A percentile compares a stretch with the other conserved stretches of the same genome.
These are phyloP conservation scores for Sporothrix globosa DNA, from an alignment of 2,329 filamentous ascomycete species.

Conservation along the genomic window DNA sequence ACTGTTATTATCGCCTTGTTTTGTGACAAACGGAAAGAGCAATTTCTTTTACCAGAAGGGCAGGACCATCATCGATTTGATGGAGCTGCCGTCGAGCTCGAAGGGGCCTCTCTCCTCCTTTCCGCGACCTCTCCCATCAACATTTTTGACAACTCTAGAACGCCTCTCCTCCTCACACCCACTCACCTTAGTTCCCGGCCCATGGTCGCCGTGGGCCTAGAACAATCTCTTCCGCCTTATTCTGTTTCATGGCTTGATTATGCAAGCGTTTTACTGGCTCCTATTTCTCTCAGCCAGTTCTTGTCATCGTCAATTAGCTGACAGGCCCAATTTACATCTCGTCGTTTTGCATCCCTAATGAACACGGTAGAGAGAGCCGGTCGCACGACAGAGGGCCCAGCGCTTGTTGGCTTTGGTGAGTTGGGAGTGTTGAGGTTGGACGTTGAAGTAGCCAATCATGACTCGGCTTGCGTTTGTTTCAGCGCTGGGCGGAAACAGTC, in stretches of 20 bases:
- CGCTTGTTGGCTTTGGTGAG: conserved; percentile 18
- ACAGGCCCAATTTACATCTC: neutral
- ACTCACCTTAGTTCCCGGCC: neutral
- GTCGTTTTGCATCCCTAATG: conserved; percentile 1
- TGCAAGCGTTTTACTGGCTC: conserved; percentile 24
- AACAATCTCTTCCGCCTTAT: neutral
- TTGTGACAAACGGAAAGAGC: neutral
- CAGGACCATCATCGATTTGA: neutral
- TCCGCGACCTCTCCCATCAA: neutral
- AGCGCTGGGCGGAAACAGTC: conserved; percentile 33
- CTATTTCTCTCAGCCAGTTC: neutral
- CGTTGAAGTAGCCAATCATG: conserved; percentile 28
- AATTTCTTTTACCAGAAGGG: neutral
- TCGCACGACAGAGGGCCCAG: conserved; percentile 18
- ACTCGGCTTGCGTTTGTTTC: conserved; percentile 31
- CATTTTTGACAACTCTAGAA: neutral
- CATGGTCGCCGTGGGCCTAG: neutral
- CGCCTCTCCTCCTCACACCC: neutral
- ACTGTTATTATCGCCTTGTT: neutral
- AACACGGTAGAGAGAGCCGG: conserved; percentile 8
- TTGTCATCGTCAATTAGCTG: neutral
- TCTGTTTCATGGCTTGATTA: conserved; percentile 25
- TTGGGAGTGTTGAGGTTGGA: neutral
- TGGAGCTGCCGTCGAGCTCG: no score
- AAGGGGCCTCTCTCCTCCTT: neutral